phyloP scores from a whole-genome alignment of 306 rosid species.

The Biancaea sappan region DNA sequence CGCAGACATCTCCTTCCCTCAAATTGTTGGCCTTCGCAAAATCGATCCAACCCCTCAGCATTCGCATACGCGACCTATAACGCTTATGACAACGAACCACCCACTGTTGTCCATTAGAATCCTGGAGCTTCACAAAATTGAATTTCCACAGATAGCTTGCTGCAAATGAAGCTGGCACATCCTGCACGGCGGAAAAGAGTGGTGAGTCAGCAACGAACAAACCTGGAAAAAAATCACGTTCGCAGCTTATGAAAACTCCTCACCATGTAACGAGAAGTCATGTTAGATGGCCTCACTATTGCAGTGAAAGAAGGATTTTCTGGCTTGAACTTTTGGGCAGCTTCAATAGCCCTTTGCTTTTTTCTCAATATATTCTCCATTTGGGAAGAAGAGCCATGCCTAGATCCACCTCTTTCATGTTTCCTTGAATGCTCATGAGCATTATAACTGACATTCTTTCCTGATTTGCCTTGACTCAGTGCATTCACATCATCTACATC shows the following conservation, averaged over 20 bases:
- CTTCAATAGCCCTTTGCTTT: not conserved
- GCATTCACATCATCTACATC: not conserved
- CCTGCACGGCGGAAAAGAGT: constrained; percentile 31
- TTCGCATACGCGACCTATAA: not conserved
- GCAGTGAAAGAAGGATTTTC: constrained; percentile 31
- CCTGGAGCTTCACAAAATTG: not conserved
- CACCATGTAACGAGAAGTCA: constrained; percentile 7
- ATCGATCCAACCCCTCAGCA: not conserved
- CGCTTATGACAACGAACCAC: not conserved
- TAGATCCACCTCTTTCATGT: not conserved
- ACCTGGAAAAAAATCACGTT: too few relatives aligned
- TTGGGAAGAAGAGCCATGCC: not conserved
- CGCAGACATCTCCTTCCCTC: not conserved
- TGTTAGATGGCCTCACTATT: not conserved
- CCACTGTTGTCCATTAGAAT: not conserved
- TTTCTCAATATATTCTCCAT: not conserved
- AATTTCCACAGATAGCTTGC: not conserved
- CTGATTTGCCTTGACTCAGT: not conserved
- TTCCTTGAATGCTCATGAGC: not conserved
- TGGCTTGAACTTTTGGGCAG: constrained; percentile 19
- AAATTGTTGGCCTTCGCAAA: not conserved
- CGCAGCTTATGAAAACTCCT: constrained; percentile 2
- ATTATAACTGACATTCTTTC: not conserved
- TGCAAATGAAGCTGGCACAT: not conserved
- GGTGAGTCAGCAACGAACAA: too few relatives aligned